Base-by-base conservation (phyloP, 1,284 basidiomycete genomes). In the Ceratobasidium sp. region DNA sequence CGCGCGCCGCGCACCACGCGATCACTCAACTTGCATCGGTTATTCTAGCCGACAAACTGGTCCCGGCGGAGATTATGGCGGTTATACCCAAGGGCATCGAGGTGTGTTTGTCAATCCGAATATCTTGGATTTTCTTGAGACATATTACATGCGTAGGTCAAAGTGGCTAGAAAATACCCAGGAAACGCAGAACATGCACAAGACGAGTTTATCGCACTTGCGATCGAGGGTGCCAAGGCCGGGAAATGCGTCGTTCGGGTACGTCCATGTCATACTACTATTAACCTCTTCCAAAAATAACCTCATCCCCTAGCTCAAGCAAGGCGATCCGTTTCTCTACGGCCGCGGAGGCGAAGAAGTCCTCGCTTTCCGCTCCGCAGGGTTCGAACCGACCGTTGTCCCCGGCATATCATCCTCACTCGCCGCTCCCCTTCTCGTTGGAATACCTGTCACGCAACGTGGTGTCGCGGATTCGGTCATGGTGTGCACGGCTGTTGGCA, bases 121-220 rank as follows among this genome's bases (percentile, higher is more conserved):
- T 19, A 13, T 16, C 19, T 48, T 53, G 27, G 7, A 53, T 34
- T 51, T 29, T 31, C n/a, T 37, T 37, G 31, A 27, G 11, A 53
- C 29, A 43, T 31, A 39, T n/a, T 16, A 14, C 16, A n/a, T 13
- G 14, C 85, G 75, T n/a, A 69, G 68, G 69, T 72, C 19, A 61
- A 37, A 43, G 98, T 98, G 77, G 97, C 97, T 16, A 92, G 92
- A 78, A 99, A 99, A 81, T 98, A 98, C 84, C 97, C 97, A 0
- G 97, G 97, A 0, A 98, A 98, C 80, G 95, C 96, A 0, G 97
- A 98, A 72, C 91, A 92, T 24, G 95, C 96, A 0, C 97, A 98
- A 81, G 88, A 87, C 61, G 97, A 98, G 83, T 89, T 98, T 84
- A 97, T 98, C 92, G 88, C 92, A 76, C 89, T 92, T 9, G 97